Evolutionary conservation across 441 rosid genomes (phyloP).

Genomic region (Brassica hybrid): DNA sequence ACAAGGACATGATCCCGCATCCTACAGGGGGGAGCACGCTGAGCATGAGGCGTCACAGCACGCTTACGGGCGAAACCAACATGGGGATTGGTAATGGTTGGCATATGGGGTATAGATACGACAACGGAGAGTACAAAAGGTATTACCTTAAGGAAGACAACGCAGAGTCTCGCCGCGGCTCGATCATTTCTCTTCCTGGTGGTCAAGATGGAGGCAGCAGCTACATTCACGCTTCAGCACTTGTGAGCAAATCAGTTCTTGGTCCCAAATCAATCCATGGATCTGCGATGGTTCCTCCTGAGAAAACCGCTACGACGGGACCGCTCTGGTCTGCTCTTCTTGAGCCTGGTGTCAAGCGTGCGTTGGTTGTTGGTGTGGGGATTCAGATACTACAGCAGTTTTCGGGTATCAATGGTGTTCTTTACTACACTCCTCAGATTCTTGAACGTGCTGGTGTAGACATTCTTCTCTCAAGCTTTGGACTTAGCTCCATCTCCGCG

Average conservation of each 20-base stretch:
- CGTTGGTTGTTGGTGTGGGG: conserved; percentile 68
- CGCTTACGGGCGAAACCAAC: conserved; percentile 57
- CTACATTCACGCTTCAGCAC: conserved; percentile 70
- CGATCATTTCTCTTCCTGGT: conserved; percentile 63
- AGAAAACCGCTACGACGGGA: conserved; percentile 50
- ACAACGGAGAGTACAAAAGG: conserved; percentile 66
- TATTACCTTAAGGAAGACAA: conserved; percentile 70
- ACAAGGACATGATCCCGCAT: conserved; percentile 62
- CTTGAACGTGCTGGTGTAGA: conserved; percentile 74
- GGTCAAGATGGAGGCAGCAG: conserved; percentile 53
- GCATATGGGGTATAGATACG: conserved; percentile 78
- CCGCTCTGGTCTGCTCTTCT: conserved; percentile 73
- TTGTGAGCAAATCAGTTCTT: conserved; percentile 71
- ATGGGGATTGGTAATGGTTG: conserved; percentile 83
- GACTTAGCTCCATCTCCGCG: conserved; percentile 64
- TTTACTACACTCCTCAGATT: conserved; percentile 85
- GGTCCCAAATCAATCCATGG: conserved; percentile 66
- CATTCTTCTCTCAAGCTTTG: conserved; percentile 63
- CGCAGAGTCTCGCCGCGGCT: conserved; percentile 63
- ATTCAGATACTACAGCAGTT: conserved; percentile 83
- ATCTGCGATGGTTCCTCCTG: conserved; percentile 67
- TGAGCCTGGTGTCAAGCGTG: conserved; percentile 75
- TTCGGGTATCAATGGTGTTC: conserved; percentile 81
- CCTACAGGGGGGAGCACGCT: conserved; percentile 57
- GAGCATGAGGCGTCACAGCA: conserved; percentile 69